phyloP scores from a whole-genome alignment of 805 yeast species.

The Yarrowia sp. region DNA sequence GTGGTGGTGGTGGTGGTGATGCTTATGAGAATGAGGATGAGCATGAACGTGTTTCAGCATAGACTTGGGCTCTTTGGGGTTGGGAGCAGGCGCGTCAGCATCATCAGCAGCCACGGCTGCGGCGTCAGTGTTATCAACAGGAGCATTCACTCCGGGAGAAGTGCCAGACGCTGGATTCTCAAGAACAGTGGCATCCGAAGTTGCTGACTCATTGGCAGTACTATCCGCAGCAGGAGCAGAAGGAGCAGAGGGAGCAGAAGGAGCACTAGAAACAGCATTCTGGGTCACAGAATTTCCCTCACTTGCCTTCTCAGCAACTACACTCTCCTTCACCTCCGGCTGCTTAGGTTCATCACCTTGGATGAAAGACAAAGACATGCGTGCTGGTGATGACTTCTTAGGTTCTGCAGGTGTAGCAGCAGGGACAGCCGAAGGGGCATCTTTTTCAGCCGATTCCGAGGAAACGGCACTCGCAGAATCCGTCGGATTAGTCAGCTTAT shows the following conservation, averaged over 20 bases:
- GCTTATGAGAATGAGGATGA: constrained; percentile 17
- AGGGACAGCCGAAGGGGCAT: neutral
- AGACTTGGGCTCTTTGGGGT: constrained; percentile 10
- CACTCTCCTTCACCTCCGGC: neutral
- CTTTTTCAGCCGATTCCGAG: no score
- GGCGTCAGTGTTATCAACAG: constrained; percentile 6
- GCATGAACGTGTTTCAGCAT: neutral
- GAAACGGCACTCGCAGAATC: no score
- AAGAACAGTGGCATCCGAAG: neutral
- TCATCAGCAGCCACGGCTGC: constrained; percentile 18
- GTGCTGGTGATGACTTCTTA: constrained; percentile 35
- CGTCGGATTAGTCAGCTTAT: no score
- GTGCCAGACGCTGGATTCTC: no score
- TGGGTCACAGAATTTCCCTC: neutral
- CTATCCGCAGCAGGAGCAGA: neutral
- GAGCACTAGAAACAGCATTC: neutral
- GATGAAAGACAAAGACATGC: constrained; percentile 39
- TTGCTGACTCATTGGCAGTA: neutral
- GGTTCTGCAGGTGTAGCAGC: neutral
- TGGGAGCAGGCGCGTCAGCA: neutral
- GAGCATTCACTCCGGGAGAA: neutral
- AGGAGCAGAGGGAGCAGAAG: neutral
- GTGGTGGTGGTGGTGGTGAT: constrained; percentile 40
- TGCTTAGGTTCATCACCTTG: constrained; percentile 14
- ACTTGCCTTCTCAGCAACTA: neutral